Conservation (phyloP, 495 filamentous ascomycete genomes). For the Cenococcum geophilum region DNA sequence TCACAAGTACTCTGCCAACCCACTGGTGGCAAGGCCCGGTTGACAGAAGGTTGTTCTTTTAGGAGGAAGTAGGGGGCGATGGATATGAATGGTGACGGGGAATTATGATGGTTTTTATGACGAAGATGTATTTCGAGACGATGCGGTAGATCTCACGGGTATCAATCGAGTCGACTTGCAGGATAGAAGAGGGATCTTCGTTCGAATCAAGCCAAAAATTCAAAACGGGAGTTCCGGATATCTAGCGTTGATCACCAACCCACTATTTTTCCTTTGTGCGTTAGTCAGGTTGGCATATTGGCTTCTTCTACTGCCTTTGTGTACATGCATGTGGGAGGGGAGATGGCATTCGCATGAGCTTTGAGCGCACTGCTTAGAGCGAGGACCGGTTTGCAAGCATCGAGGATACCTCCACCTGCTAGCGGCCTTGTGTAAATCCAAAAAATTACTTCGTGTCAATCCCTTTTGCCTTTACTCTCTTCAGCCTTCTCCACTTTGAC, state of each 20-base stretch:
- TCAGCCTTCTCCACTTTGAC: neutral
- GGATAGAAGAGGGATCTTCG: constrained; percentile 47
- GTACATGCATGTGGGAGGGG: constrained; percentile 34
- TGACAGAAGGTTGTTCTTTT: constrained; percentile 99
- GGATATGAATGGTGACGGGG: constrained; percentile 9
- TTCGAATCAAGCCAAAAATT: constrained; percentile 34
- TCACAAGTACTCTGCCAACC: constrained; percentile 97
- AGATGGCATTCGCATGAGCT: constrained; percentile 34
- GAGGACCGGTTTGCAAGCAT: constrained; percentile 32
- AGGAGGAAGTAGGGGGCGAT: constrained; percentile 80
- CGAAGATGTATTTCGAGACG: constrained; percentile 26
- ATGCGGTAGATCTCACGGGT: constrained; percentile 30
- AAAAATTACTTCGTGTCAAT: constrained; percentile 14
- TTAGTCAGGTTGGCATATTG: constrained; percentile 22
- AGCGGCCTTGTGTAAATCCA: constrained; percentile 28
- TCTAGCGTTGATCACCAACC: constrained; percentile 54
- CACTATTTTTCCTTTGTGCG: constrained; percentile 20
- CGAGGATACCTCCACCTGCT: constrained; percentile 32
- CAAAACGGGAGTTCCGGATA: constrained; percentile 74
- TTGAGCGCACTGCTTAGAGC: constrained; percentile 24
- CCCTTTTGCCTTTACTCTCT: neutral
- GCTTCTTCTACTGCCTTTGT: constrained; percentile 20
- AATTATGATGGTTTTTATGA: constrained; percentile 19
- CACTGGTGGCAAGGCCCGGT: constrained; percentile 92
- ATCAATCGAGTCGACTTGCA: constrained; percentile 26